Percentiles rank a stretch among this genome's conserved stretches.
Evolutionary conservation across 1,139 yeast genomes (phyloP).

Genomic region (Suhomyces bolitotheri): DNA sequence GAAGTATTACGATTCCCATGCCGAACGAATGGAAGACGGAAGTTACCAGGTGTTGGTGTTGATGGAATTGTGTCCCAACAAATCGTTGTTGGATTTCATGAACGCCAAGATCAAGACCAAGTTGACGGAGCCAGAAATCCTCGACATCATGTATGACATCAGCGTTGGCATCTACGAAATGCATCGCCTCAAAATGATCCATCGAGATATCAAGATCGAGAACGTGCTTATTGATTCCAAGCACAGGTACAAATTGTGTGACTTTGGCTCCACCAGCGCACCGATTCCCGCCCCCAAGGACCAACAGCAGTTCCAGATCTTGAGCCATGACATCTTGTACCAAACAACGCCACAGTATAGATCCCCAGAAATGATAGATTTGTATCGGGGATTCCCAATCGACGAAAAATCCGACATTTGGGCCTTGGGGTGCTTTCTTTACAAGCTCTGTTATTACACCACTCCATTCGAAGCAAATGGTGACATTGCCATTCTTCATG

Average conservation of each 20-base stretch:
- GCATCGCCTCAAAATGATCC: slow-evolving; percentile 66
- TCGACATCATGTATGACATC: slow-evolving; percentile 67
- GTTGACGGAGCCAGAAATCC: slow-evolving; percentile 59
- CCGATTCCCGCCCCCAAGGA: slow-evolving; percentile 65
- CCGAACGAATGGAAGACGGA: slow-evolving; percentile 56
- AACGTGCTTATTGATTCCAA: slow-evolving; percentile 65
- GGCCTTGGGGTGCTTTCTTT: slow-evolving; percentile 80
- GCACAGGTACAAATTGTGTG: slow-evolving; percentile 65
- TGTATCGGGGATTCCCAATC: slow-evolving; percentile 63
- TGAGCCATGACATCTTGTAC: slow-evolving; percentile 66
- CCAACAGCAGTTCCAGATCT: slow-evolving; percentile 57
- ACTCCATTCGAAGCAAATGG: slow-evolving; percentile 81
- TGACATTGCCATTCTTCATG: slow-evolving; percentile 70
- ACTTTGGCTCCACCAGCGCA: slow-evolving; percentile 72
- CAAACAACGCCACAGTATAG: slow-evolving; percentile 85
- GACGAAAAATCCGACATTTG: slow-evolving; percentile 80
- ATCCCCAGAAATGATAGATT: slow-evolving; percentile 80
- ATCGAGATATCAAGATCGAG: slow-evolving; percentile 78
- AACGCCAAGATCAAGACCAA: slow-evolving; percentile 66
- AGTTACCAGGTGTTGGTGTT: slow-evolving; percentile 72
- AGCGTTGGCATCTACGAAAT: slow-evolving; percentile 68
- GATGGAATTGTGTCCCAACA: slow-evolving; percentile 78
- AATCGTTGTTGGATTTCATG: slow-evolving; percentile 73
- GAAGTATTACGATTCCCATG: slow-evolving; percentile 73
- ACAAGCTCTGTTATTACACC: slow-evolving; percentile 74